Evolutionary conservation across 441 rosid genomes (phyloP).

Genomic region (Eugenia klotzschiana): DNA sequence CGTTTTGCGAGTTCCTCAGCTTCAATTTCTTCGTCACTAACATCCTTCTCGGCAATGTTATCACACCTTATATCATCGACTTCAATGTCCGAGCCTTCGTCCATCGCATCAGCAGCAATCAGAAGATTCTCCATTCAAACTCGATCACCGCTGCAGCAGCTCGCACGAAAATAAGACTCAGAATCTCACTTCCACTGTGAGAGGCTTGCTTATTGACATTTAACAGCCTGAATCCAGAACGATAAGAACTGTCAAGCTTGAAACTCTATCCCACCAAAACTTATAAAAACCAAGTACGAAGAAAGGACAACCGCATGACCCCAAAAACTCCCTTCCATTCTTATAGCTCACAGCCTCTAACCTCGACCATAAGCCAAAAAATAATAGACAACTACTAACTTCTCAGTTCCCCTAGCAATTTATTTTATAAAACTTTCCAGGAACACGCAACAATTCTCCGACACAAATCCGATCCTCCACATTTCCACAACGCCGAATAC

Average conservation of each 20-base stretch:
- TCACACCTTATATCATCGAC: slow-evolving; percentile 65
- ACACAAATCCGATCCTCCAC: neutral
- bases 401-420: neutral
- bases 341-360: neutral
- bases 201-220: neutral
- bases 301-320: neutral
- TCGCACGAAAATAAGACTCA: neutral
- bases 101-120: slow-evolving; percentile 12
- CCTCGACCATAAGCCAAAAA: neutral
- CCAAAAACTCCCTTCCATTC: neutral
- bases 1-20: slow-evolving; percentile 73
- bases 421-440: neutral
- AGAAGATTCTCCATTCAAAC: slow-evolving; percentile 7
- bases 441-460: neutral
- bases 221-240: neutral
- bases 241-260: neutral
- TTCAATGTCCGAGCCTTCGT: slow-evolving; percentile 50
- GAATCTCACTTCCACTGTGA: neutral
- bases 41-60: slow-evolving; percentile 84
- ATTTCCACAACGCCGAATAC: neutral
- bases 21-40: slow-evolving; percentile 96
- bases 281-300: neutral
- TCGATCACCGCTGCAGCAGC: neutral
- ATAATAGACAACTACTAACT: neutral
- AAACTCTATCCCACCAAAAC: neutral